A percentile compares a stretch with the other conserved stretches of the same genome.
phyloP scores from a whole-genome alignment of 2,329 filamentous ascomycete species.

The Talaromyces sp. region DNA sequence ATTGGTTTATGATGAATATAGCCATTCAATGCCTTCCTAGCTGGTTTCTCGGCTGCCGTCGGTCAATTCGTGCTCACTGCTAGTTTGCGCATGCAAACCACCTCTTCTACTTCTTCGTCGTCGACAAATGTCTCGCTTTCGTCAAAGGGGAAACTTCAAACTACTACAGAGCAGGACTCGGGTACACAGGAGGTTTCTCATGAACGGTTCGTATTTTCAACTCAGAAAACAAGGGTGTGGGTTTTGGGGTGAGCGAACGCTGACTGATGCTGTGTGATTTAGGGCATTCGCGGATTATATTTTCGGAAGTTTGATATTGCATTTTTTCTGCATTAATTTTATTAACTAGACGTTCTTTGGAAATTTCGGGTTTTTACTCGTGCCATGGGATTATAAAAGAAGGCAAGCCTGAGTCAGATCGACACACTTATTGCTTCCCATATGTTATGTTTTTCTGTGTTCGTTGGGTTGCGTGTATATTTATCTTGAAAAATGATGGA shows the following conservation, averaged over 20 bases:
- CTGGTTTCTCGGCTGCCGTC: conserved; percentile 88
- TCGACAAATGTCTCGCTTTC: not conserved
- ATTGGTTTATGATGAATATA: conserved; percentile 41
- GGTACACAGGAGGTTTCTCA: conserved; percentile 28
- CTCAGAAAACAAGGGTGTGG: not conserved
- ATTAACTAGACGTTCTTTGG: conserved; percentile 66
- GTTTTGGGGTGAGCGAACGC: conserved; percentile 5
- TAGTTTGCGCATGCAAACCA: conserved; percentile 86
- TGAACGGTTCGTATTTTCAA: conserved; percentile 32
- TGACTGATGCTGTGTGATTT: not conserved
- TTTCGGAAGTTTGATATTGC: conserved; percentile 87
- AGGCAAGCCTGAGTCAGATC: not conserved
- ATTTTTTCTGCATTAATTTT: conserved; percentile 99
- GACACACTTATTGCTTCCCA: not conserved
- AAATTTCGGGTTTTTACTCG: not conserved
- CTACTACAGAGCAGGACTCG: conserved; percentile 2
- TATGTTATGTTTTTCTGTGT: not conserved
- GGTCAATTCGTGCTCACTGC: conserved; percentile 96
- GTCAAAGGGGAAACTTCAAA: conserved; percentile 23
- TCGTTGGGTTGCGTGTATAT: conserved; percentile 6
- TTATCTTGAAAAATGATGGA: not conserved
- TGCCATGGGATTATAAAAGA: too few species aligned
- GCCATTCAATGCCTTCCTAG: conserved; percentile 98
- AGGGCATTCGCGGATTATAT: conserved; percentile 96
- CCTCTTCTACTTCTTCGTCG: conserved; percentile 53